Base-by-base conservation (phyloP, 805 yeast species). In the Tetrapisispora fleetii region DNA sequence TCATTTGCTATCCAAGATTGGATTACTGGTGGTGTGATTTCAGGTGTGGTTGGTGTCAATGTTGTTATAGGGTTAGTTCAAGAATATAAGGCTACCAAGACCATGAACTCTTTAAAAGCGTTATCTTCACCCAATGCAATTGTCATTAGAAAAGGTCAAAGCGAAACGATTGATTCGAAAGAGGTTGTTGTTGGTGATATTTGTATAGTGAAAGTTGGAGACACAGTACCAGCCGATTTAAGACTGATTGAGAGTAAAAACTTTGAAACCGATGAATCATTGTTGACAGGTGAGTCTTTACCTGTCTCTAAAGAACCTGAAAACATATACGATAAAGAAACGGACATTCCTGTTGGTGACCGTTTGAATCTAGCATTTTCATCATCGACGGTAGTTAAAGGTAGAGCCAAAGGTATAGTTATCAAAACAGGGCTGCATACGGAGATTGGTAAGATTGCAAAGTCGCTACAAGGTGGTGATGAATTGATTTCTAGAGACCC, bases 371-470 rank as follows among this genome's bases (percentile, higher is more conserved):
- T 90, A 50, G 98, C 95, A 2, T 90, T 78, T 63, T 90, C 95
- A 95, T 97, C 98, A 40, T 93, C 99, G 2, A 75, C 93, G 54
- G 98, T 93, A 9, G 81, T 96, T 55, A 93, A 88, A 60, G 99
- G 99, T 30, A 87, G 86, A 59, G 99, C 97, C 3, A 57, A 83
- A 0, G 99, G 99, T 52, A 75, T 93, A 39, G 98, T 93, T 22
- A 76, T 91, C 37, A 95, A 89, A n/a, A 93, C 96, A 1, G 95
- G 95, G 32, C 69, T 78, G 40, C 78, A 81, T 55, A 90, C 99
- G 1, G 98, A 93, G 52, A 89, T 93, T 67, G 99, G 99, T 46
- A 75, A 90, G 65, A 88, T 93, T 53, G 89, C 96, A 0, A 96
- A 91, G 18, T 89, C 97, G 2, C 74, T 93, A 54, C 58, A 59